Evolutionary conservation across 805 yeast species (phyloP).

Genomic region (Kluyveromyces dobzhanskii): DNA sequence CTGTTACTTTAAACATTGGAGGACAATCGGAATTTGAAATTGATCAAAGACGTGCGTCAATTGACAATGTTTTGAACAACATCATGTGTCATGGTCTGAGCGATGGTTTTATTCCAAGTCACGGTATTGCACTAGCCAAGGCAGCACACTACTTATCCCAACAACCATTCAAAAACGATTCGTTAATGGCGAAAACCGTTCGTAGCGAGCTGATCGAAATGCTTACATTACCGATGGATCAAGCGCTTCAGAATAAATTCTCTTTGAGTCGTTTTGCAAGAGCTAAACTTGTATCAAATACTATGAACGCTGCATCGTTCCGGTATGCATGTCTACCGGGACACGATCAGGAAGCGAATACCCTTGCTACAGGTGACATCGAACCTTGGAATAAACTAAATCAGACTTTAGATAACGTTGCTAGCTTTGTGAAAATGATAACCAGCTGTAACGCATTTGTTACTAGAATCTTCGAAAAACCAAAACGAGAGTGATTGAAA

Average conservation of each 20-base stretch:
- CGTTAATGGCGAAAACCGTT: background rate
- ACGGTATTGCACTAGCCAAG: conserved; percentile 20
- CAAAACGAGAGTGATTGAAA: conserved; percentile 8
- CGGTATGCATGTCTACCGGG: conserved; percentile 3
- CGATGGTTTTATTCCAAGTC: conserved; percentile 22
- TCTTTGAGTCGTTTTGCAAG: conserved; percentile 11
- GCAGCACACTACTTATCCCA: conserved; percentile 1
- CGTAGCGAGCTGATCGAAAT: conserved; percentile 8
- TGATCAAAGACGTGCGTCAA: conserved; percentile 19
- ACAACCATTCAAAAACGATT: background rate
- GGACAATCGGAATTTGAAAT: conserved; percentile 25
- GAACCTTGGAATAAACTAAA: conserved; percentile 24
- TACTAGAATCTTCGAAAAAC: conserved; percentile 18
- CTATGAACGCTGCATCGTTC: conserved; percentile 5
- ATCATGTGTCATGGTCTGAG: conserved; percentile 20
- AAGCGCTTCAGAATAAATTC: conserved; percentile 13
- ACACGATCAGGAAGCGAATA: conserved; percentile 3
- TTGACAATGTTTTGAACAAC: conserved; percentile 24
- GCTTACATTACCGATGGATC: conserved; percentile 14
- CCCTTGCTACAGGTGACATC: conserved; percentile 12
- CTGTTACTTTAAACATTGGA: conserved; percentile 25
- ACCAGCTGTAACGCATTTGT: conserved; percentile 17
- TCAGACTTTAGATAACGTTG: conserved; percentile 11
- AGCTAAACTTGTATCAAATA: conserved; percentile 11
- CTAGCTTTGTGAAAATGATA: conserved; percentile 12